phyloP scores from a whole-genome alignment of 1,284 basidiomycete species.

The Lentinus polychrous region DNA sequence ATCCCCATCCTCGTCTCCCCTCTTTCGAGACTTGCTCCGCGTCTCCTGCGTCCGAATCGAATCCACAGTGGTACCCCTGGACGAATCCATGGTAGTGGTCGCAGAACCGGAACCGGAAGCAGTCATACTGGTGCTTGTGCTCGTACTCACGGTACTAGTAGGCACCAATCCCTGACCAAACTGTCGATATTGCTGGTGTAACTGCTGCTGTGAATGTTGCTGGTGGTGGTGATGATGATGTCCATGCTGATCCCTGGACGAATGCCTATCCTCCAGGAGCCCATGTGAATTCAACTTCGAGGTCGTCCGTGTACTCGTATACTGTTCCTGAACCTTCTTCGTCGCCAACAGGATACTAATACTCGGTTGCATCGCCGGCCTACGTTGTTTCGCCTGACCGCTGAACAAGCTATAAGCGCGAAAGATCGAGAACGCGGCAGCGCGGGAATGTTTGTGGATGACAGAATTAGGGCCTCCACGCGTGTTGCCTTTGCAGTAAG shows the following conservation, averaged over 20 bases:
- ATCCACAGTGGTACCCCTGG: neutral
- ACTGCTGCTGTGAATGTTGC: neutral
- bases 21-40: neutral
- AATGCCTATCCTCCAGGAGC: slow-evolving; percentile 41
- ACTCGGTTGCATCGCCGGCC: slow-evolving; percentile 30
- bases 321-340: slow-evolving; percentile 65
- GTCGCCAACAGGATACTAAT: slow-evolving; percentile 59
- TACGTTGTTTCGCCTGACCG: slow-evolving; percentile 13
- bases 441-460: slow-evolving; percentile 74
- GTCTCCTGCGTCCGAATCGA: slow-evolving; percentile 6
- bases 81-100: neutral
- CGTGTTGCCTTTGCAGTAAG: slow-evolving; percentile 32
- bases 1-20: neutral
- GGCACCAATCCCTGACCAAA: too few relatives aligned
- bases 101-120: too few relatives aligned
- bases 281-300: slow-evolving; percentile 62
- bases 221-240: neutral
- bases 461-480: slow-evolving; percentile 54
- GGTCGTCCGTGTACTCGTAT: slow-evolving; percentile 72
- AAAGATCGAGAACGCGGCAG: slow-evolving; percentile 68
- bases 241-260: too few relatives aligned
- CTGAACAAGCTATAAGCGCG: slow-evolving; percentile 45
- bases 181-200: too few relatives aligned
- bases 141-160: too few relatives aligned
- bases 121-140: neutral